Percentiles rank a stretch among this genome's conserved stretches.
Evolutionary conservation across 352 stramenopile genomes (phyloP).

Genomic region (Pythium dissimile): DNA sequence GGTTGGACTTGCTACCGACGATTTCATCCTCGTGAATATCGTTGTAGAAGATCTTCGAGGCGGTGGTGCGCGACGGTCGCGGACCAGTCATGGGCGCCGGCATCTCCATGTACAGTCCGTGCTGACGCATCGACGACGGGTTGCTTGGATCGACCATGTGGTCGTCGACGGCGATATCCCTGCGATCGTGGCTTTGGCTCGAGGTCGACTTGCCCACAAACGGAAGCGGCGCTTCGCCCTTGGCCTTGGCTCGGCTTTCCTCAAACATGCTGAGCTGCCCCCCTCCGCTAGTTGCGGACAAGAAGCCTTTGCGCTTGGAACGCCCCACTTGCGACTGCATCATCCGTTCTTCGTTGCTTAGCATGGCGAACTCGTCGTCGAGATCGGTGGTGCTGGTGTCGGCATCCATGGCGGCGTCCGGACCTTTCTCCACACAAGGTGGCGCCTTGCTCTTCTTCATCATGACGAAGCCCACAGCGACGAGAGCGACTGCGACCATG

Average conservation of each 20-base stretch:
- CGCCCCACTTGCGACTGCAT: constrained; percentile 37
- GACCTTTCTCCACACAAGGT: constrained; percentile 23
- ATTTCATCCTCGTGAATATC: constrained; percentile 26
- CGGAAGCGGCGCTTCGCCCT: constrained; percentile 6
- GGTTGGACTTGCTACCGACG: background rate
- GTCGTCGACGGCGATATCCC: constrained; percentile 8
- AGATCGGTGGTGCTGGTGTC: constrained; percentile 30
- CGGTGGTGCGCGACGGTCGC: background rate
- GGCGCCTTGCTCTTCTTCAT: constrained; percentile 31
- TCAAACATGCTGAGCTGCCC: constrained; percentile 35
- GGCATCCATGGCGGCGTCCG: constrained; percentile 15
- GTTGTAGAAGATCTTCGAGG: constrained; percentile 19
- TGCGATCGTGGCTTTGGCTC: background rate
- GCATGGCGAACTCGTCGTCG: constrained; percentile 78
- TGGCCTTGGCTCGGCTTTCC: constrained; percentile 29
- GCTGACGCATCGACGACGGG: constrained; percentile 22
- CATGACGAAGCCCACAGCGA: constrained; percentile 62
- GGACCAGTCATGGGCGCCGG: background rate
- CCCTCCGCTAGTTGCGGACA: constrained; percentile 31
- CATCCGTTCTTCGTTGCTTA: constrained; percentile 63
- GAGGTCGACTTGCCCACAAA: constrained; percentile 7
- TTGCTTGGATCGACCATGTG: constrained; percentile 24
- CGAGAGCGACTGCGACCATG: constrained; percentile 61
- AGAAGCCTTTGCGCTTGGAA: constrained; percentile 46
- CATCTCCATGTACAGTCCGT: constrained; percentile 30